These are phyloP conservation scores for Claviceps lovelessii DNA, from an alignment of 2,329 filamentous ascomycete genomes.

Conservation along the genomic window DNA sequence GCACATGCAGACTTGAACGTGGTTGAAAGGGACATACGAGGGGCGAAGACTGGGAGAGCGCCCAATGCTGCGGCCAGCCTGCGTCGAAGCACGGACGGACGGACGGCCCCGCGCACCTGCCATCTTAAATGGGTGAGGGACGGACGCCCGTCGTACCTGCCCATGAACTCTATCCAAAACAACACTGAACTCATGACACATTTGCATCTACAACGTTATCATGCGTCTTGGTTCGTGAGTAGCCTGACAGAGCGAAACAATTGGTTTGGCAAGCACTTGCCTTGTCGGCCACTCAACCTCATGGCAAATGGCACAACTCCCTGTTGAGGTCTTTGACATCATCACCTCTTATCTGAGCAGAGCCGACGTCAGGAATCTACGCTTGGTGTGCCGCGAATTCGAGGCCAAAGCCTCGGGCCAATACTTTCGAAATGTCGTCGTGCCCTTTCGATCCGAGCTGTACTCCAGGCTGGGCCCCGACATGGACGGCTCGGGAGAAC, in stretches of 20 bases:
- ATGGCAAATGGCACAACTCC: constrained; percentile 28
- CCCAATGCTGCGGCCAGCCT: too few relatives aligned
- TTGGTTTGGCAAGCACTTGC: background rate
- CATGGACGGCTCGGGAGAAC: constrained; percentile 10
- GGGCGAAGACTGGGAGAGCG: background rate
- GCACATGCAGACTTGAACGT: background rate
- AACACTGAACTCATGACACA: background rate
- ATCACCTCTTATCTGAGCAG: constrained; percentile 42
- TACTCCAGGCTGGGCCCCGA: constrained; percentile 27
- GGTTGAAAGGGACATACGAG: background rate
- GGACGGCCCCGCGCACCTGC: background rate
- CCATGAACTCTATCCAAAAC: background rate
- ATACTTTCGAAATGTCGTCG: constrained; percentile 49
- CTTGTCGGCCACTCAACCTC: background rate
- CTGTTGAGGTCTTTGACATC: constrained; percentile 47
- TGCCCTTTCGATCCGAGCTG: constrained; percentile 51
- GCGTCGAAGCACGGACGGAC: too few relatives aligned
- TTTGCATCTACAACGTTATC: background rate
- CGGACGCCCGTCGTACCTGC: background rate
- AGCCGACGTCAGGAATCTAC: constrained; percentile 43
- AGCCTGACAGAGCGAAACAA: background rate
- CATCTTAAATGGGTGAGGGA: background rate
- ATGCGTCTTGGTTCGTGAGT: background rate
- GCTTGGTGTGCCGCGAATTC: constrained; percentile 44
- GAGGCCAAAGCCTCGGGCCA: constrained; percentile 41